Evolutionary conservation across 495 filamentous ascomycete species (phyloP).

Genomic region (Letharia lupina): DNA sequence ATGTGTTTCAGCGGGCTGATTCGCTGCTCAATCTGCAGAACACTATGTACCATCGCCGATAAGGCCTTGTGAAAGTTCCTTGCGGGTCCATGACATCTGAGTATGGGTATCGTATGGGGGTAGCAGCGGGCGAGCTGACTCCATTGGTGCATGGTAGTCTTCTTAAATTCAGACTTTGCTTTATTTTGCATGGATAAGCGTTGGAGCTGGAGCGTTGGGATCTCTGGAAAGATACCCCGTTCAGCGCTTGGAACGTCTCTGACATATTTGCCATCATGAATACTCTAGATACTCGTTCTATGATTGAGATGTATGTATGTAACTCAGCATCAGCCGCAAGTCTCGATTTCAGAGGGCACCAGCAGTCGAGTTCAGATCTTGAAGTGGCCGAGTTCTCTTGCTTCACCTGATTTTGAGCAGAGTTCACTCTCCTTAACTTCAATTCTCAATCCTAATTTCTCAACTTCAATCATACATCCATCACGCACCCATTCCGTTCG

Average conservation of each 20-base stretch:
- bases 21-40: slow-evolving; percentile 52
- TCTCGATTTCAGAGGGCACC: background rate
- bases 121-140: background rate
- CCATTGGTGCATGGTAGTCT: background rate
- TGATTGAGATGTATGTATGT: background rate
- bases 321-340: background rate
- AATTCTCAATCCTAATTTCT: no score
- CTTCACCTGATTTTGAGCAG: no score
- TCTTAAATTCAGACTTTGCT: background rate
- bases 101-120: background rate
- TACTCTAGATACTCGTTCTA: background rate
- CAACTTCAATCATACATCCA: no score
- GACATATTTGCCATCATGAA: background rate
- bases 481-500: no score
- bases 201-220: slow-evolving; percentile 10
- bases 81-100: background rate
- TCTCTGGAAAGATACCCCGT: slow-evolving; percentile 7
- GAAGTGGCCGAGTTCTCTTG: no score
- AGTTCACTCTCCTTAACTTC: no score
- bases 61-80: background rate
- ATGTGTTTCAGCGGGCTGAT: slow-evolving; percentile 69
- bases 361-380: background rate
- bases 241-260: background rate
- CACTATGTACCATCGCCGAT: slow-evolving; percentile 21
- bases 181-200: slow-evolving; percentile 8